Percentiles rank a stretch among this genome's conserved stretches.
Evolutionary conservation across 106 monocot species (phyloP).

Genomic region (Dendrobium catenatum): DNA sequence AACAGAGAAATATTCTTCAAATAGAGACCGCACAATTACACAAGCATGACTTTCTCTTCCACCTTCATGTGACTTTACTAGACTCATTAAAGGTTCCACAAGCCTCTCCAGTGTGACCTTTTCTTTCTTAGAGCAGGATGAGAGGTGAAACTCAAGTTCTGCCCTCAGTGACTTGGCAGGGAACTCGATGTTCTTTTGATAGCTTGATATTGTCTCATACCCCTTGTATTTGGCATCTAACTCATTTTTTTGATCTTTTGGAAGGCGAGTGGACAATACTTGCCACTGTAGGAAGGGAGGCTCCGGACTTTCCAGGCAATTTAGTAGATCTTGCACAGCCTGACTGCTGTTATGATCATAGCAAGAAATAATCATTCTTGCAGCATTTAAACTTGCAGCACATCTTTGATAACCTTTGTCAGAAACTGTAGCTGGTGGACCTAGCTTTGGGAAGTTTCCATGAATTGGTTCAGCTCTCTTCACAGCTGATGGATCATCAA

Average conservation of each 20-base stretch:
- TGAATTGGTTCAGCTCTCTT: slow-evolving; percentile 88
- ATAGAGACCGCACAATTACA: slow-evolving; percentile 79
- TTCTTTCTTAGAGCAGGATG: slow-evolving; percentile 76
- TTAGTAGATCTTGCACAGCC: slow-evolving; percentile 80
- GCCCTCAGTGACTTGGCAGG: slow-evolving; percentile 81
- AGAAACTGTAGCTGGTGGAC: slow-evolving; percentile 85
- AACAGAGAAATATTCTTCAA: slow-evolving; percentile 87
- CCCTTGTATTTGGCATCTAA: slow-evolving; percentile 75
- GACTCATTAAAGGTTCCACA: slow-evolving; percentile 80
- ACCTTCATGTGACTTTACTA: slow-evolving; percentile 90
- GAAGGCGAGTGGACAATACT: slow-evolving; percentile 90
- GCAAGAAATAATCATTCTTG: slow-evolving; percentile 93
- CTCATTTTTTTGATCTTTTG: slow-evolving; percentile 89
- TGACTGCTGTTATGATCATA: slow-evolving; percentile 85
- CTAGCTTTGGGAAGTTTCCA: slow-evolving; percentile 69
- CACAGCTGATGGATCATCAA: slow-evolving; percentile 92
- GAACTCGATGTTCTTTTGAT: slow-evolving; percentile 68
- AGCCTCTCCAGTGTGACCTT: slow-evolving; percentile 80
- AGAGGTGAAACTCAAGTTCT: slow-evolving; percentile 71
- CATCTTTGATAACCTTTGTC: slow-evolving; percentile 90
- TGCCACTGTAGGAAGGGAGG: slow-evolving; percentile 98
- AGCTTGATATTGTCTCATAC: slow-evolving; percentile 50
- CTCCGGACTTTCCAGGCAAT: slow-evolving; percentile 84
- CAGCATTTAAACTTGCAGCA: slow-evolving; percentile 73
- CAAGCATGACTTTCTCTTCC: slow-evolving; percentile 96